Base-by-base conservation (phyloP, 2,329 filamentous ascomycete species). In the Nigrospora osmanthi region DNA sequence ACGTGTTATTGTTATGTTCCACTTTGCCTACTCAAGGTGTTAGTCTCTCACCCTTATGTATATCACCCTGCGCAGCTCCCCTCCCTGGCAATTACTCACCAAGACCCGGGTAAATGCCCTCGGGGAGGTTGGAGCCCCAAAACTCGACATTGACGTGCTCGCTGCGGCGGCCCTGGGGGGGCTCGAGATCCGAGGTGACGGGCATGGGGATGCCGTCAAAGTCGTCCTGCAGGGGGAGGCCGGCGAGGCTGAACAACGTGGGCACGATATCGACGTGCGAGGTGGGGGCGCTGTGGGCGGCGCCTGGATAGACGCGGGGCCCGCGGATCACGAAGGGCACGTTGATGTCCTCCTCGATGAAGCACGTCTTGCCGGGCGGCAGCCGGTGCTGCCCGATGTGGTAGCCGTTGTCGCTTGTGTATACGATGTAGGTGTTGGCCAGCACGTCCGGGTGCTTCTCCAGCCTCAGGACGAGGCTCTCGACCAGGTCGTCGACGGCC, bases 281-380 rank as follows among this genome's bases (percentile, higher is more conserved):
- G 0, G 72, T 78, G 0, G 80, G 73, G 5, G 17, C 73, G 59
- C 3, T 28, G 5, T 6, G 5, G 0, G 60, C 62, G 9, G 64
- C 51, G 2, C 70, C 70, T 11, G 58, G 51, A 0, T 69, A 60
- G 2, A 83, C 61, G 0, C 76, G 75, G 0, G 80, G 80, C 0
- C 80, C 80, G 11, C 79, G 69, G 15, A 84, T 69, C 33, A 79
- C 68, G 5, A 83, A 67, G 64, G 78, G 78, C 1, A 81, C 67
- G 28, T 78, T 72, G 43, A 79, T 75, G 53, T 81, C 78, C 52
- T 78, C 75, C 48, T 80, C 77, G 52, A 71, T 79, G 0, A 69
- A 72, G 45, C 75, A 78, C 37, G 71, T 69, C 62, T 81, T 81
- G 1, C 78, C 78, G 1, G 76, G 75, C 35, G 71, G 71, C 19